phyloP scores from a whole-genome alignment of 23 red algal genomes.

The Gracilaria vermiculophylla region DNA sequence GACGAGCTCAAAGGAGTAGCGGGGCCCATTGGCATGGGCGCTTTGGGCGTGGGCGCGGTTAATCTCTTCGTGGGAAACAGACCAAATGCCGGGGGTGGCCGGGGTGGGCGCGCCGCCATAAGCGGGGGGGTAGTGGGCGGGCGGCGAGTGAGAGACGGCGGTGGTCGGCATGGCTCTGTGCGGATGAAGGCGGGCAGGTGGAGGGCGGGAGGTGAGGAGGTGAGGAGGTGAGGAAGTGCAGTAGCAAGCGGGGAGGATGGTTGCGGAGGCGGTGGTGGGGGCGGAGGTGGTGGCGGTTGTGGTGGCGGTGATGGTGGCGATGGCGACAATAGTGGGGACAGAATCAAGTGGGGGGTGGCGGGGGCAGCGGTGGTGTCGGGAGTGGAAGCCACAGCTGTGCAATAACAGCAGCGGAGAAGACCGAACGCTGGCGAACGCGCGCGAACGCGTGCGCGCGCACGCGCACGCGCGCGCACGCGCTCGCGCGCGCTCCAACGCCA shows the following conservation, averaged over 20 bases:
- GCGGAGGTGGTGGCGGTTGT: too few species aligned
- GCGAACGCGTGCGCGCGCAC: neutral
- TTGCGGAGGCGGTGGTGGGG: neutral
- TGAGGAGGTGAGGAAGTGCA: neutral
- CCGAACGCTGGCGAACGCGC: neutral
- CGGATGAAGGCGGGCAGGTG: too few species aligned
- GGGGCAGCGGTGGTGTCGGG: neutral
- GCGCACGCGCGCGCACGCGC: neutral
- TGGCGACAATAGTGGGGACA: too few species aligned
- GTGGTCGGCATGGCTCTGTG: slow-evolving; percentile 25
- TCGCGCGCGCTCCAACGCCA: neutral
- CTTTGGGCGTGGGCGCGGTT: slow-evolving; percentile 28
- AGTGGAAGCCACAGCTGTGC: neutral
- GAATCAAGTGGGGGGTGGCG: neutral
- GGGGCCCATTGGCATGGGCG: slow-evolving; percentile 14
- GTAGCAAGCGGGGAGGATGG: neutral
- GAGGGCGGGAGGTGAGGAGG: neutral
- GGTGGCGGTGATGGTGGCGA: too few species aligned
- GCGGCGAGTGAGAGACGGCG: neutral
- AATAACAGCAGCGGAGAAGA: neutral
- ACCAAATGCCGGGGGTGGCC: slow-evolving; percentile 82
- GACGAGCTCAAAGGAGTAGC: slow-evolving; percentile 69
- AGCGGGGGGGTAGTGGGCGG: neutral
- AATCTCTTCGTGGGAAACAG: slow-evolving; percentile 75
- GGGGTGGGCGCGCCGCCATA: slow-evolving; percentile 59